Conservation (phyloP, 202 grass and related monocot genomes). For the Bolboschoenoplectus hybrid region DNA sequence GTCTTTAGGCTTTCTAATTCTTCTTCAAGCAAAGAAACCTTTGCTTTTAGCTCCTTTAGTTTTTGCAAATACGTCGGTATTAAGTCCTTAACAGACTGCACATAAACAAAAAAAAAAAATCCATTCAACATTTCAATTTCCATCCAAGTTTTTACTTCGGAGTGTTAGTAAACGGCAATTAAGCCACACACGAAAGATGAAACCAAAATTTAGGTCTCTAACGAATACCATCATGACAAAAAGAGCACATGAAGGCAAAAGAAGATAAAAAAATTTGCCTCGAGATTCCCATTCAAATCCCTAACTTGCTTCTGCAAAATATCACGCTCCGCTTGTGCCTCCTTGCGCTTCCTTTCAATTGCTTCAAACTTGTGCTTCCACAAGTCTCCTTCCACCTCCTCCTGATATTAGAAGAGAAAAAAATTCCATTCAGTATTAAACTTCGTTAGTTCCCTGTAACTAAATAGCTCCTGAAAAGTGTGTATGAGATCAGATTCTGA, state of each 20-base stretch:
- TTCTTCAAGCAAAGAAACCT: neutral
- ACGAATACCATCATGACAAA: neutral
- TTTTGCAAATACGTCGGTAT: constrained; percentile 26
- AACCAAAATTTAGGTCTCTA: neutral
- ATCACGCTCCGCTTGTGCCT: no score
- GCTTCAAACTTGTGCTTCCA: constrained; percentile 26
- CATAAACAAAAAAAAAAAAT: neutral
- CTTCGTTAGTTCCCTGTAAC: neutral
- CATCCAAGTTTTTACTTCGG: neutral
- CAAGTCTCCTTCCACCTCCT: neutral
- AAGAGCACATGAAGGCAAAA: no score
- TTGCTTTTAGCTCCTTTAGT: constrained; percentile 23
- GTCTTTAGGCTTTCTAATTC: constrained; percentile 25
- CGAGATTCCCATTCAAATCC: no score
- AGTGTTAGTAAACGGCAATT: neutral
- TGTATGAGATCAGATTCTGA: neutral
- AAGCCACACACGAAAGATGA: neutral
- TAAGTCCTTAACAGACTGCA: neutral
- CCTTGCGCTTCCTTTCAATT: neutral
- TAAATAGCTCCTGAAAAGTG: neutral
- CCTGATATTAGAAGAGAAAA: constrained; percentile 13
- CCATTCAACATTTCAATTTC: neutral
- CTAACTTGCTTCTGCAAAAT: no score
- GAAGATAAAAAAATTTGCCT: no score
- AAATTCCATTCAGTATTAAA: neutral